Conservation (phyloP, 1,284 basidiomycete species). For the Neotropicomus parvogracilis region DNA sequence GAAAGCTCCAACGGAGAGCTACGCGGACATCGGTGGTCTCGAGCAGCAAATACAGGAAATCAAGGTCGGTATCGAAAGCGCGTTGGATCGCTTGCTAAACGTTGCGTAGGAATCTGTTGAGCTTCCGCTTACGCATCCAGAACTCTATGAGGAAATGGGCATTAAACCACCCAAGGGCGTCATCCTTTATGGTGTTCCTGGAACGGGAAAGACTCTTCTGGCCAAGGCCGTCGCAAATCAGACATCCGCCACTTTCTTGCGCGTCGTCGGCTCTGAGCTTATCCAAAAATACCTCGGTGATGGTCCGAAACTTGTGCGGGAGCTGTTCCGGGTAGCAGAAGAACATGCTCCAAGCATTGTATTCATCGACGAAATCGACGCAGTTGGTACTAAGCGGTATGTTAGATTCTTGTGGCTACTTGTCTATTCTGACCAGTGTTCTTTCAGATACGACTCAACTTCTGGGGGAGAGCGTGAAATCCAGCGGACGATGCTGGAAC, state of each 20-base stretch:
- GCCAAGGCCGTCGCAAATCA: slow-evolving; percentile 99
- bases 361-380: slow-evolving; percentile 99
- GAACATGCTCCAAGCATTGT: slow-evolving; percentile 98
- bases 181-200: slow-evolving; percentile 97
- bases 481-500: slow-evolving; percentile 98
- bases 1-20: slow-evolving; percentile 98
- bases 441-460: slow-evolving; percentile 84
- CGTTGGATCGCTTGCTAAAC: neutral
- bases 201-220: slow-evolving; percentile 96
- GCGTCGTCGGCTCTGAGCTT: slow-evolving; percentile 96
- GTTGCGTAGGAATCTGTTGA: slow-evolving; percentile 89
- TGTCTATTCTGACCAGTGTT: slow-evolving; percentile 12
- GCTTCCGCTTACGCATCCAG: slow-evolving; percentile 95
- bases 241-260: slow-evolving; percentile 97
- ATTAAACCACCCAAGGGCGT: slow-evolving; percentile 99
- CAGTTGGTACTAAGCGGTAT: slow-evolving; percentile 95
- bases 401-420: slow-evolving; percentile 20
- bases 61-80: slow-evolving; percentile 54
- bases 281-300: slow-evolving; percentile 99
- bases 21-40: slow-evolving; percentile 97
- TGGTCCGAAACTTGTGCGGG: slow-evolving; percentile 97
- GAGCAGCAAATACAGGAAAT: slow-evolving; percentile 98
- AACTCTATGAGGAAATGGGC: slow-evolving; percentile 99
- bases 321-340: slow-evolving; percentile 95
- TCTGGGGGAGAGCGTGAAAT: slow-evolving; percentile 98